Percentiles rank a stretch among this genome's conserved stretches.
Evolutionary conservation across 495 filamentous ascomycete genomes (phyloP).

Genomic region (Xylaria curta): DNA sequence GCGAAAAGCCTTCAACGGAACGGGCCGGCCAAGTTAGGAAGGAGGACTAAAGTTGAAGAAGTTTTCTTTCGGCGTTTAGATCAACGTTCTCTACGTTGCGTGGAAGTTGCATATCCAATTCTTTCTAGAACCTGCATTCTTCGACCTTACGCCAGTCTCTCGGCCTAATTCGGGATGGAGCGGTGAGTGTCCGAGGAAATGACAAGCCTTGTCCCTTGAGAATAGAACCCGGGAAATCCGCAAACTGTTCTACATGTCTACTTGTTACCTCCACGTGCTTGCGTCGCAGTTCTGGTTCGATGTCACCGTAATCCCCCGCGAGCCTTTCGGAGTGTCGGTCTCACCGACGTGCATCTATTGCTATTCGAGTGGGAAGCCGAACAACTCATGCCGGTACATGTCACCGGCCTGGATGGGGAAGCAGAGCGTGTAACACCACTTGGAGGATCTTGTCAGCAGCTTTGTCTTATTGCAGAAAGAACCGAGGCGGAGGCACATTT

Average conservation of each 20-base stretch:
- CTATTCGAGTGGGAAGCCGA: background rate
- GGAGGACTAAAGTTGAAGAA: conserved; percentile 11
- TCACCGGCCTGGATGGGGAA: conserved; percentile 2
- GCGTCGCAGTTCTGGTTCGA: conserved; percentile 14
- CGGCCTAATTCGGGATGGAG: background rate
- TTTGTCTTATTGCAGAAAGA: background rate
- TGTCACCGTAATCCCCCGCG: background rate
- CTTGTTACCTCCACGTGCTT: conserved; percentile 9
- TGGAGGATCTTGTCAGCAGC: conserved; percentile 3
- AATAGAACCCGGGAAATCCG: background rate
- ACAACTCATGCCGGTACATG: background rate
- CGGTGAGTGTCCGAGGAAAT: conserved; percentile 8
- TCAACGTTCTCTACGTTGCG: background rate
- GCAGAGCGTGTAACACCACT: background rate
- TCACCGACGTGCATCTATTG: conserved; percentile 7
- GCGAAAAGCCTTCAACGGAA: conserved; percentile 9
- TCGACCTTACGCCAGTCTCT: background rate
- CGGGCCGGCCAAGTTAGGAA: conserved; percentile 28
- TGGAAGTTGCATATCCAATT: background rate
- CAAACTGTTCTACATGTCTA: background rate
- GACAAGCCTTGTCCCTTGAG: background rate
- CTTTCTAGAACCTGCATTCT: background rate
- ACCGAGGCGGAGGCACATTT: background rate
- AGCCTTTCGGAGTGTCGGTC: background rate
- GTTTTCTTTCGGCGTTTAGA: background rate